A percentile compares a stretch with the other conserved stretches of the same genome.
Evolutionary conservation across 1,284 basidiomycete genomes (phyloP).

Genomic region (Pterula multifida): DNA sequence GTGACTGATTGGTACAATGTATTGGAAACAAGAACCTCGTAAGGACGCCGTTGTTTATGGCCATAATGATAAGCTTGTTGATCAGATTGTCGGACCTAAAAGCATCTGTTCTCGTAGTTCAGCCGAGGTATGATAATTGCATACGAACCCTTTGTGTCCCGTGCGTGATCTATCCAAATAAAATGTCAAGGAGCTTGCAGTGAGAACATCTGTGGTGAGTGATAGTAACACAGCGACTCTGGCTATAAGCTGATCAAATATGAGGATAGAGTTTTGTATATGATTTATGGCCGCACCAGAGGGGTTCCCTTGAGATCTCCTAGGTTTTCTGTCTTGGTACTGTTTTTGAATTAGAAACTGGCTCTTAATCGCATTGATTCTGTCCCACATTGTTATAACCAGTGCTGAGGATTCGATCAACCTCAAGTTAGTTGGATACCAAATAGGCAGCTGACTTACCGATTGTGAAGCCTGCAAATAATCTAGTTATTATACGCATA

Average conservation of each 20-base stretch:
- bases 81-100: neutral
- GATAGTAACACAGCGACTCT: neutral
- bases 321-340: neutral
- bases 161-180: neutral
- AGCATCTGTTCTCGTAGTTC: neutral
- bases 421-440: neutral
- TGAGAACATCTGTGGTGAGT: neutral
- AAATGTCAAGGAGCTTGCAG: neutral
- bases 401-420: neutral
- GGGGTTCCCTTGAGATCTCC: neutral
- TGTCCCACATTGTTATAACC: neutral
- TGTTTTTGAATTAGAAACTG: neutral
- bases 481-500: neutral
- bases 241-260: neutral
- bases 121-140: neutral
- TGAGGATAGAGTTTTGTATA: neutral
- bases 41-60: neutral
- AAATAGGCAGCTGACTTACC: neutral
- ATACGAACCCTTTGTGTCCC: neutral
- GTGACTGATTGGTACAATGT: no score
- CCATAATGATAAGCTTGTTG: neutral
- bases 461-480: neutral
- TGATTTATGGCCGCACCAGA: neutral
- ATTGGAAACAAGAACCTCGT: neutral
- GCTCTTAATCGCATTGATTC: neutral